phyloP scores from a whole-genome alignment of 192 early-diverging fungal species.

The Pilaira anomala region DNA sequence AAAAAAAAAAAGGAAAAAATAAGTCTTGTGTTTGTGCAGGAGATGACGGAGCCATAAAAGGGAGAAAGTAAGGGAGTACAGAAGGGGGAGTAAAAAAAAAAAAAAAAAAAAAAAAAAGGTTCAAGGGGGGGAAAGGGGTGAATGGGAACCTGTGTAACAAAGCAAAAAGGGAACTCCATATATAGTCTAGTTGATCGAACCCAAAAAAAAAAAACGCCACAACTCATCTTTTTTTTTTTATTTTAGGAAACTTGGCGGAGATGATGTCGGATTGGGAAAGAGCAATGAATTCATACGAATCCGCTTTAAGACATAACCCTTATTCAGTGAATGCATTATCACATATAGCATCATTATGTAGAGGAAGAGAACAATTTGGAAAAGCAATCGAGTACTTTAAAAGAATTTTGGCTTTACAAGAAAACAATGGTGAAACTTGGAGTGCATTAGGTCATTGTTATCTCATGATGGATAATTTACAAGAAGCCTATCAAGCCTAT shows the following conservation, averaged over 20 bases:
- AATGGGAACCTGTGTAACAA: neutral
- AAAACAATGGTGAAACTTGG: conserved; percentile 91
- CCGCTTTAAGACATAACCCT: conserved; percentile 88
- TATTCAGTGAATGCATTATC: conserved; percentile 82
- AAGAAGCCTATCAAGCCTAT: conserved; percentile 92
- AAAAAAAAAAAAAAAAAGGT: too few species aligned
- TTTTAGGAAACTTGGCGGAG: conserved; percentile 32
- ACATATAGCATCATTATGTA: conserved; percentile 78
- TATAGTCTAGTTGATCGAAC: neutral
- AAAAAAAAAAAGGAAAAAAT: neutral
- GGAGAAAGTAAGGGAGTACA: neutral
- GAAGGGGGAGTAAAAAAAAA: too few species aligned
- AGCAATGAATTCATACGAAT: conserved; percentile 83
- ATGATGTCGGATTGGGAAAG: conserved; percentile 68
- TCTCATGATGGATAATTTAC: conserved; percentile 92
- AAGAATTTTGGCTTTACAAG: conserved; percentile 76
- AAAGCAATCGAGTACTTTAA: conserved; percentile 93
- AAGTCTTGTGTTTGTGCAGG: neutral
- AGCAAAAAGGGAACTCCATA: neutral
- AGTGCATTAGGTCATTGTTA: conserved; percentile 94
- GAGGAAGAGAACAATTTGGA: conserved; percentile 76
- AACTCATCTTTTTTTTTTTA: neutral
- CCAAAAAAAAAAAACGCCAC: neutral
- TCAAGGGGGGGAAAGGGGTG: too few species aligned
- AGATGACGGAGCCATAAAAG: conserved; percentile 4